These are phyloP conservation scores for Aspergillus pseudonomiae DNA, from an alignment of 2,329 filamentous ascomycete genomes.

Conservation along the genomic window DNA sequence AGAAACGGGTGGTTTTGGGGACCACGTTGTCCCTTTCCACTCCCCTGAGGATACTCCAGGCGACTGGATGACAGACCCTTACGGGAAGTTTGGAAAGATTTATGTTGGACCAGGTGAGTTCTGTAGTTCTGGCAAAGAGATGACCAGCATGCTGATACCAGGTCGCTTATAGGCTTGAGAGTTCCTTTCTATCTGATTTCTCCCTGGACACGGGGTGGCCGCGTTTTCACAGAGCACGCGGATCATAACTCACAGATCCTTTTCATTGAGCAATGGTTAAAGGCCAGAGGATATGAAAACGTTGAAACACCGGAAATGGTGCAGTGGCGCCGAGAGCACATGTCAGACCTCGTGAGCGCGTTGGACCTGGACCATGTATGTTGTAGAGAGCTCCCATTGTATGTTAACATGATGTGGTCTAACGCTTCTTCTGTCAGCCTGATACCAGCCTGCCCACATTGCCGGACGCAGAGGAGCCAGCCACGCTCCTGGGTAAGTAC, in stretches of 20 bases:
- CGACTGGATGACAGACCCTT: conserved; percentile 56
- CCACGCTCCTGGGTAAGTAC: conserved; percentile 49
- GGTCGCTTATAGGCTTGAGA: conserved; percentile 44
- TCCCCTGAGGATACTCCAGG: conserved; percentile 53
- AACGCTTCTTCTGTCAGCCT: conserved; percentile 36
- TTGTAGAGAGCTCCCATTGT: conserved; percentile 11
- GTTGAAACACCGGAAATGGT: conserved; percentile 49
- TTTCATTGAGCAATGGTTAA: conserved; percentile 57
- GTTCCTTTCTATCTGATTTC: conserved; percentile 60
- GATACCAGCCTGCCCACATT: conserved; percentile 53
- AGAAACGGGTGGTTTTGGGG: conserved; percentile 59
- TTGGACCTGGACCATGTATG: conserved; percentile 48
- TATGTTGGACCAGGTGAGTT: conserved; percentile 45
- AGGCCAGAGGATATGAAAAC: conserved; percentile 45
- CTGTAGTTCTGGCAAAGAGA: background rate
- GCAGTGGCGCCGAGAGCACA: conserved; percentile 50
- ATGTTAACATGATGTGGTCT: conserved; percentile 16
- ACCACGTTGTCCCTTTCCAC: conserved; percentile 58
- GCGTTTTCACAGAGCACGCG: conserved; percentile 57
- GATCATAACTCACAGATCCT: conserved; percentile 61
- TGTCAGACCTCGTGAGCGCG: conserved; percentile 53
- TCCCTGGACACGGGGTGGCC: conserved; percentile 57
- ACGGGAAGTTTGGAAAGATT: conserved; percentile 45
- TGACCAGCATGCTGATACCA: background rate
- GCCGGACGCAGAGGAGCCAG: conserved; percentile 49